A percentile compares a stretch with the other conserved stretches of the same genome.
Conservation (phyloP, 805 yeast genomes). For the Metschnikowia henanensis region DNA sequence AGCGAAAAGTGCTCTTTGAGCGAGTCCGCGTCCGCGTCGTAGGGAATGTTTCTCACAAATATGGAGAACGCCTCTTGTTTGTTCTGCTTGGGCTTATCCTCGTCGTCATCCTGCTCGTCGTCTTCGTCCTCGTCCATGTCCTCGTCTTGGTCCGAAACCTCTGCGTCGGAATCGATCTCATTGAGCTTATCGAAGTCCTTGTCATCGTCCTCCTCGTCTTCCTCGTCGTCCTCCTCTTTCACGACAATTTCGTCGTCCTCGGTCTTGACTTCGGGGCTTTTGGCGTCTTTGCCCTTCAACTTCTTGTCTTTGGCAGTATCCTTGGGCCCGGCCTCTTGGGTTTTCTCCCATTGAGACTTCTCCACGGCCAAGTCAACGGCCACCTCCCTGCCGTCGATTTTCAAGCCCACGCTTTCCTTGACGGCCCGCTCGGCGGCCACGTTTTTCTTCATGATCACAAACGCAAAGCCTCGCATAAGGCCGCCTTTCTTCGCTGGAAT, state of each 20-base stretch:
- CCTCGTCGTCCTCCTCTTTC: slow-evolving; percentile 37
- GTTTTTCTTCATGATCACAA: slow-evolving; percentile 83
- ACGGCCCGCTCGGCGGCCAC: slow-evolving; percentile 79
- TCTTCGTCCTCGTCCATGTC: slow-evolving; percentile 26
- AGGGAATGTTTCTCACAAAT: slow-evolving; percentile 92
- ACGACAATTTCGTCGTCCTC: slow-evolving; percentile 32
- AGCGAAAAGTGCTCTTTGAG: slow-evolving; percentile 74
- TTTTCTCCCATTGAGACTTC: slow-evolving; percentile 76
- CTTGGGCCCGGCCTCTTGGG: slow-evolving; percentile 30
- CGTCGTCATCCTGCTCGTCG: slow-evolving; percentile 21
- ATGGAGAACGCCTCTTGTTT: slow-evolving; percentile 70
- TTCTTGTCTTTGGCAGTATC: slow-evolving; percentile 27
- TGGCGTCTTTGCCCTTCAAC: slow-evolving; percentile 40
- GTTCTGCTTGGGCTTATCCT: slow-evolving; percentile 45
- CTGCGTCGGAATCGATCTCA: slow-evolving; percentile 9
- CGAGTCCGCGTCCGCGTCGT: slow-evolving; percentile 84
- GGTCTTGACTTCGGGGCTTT: slow-evolving; percentile 25
- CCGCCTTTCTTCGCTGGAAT: slow-evolving; percentile 90
- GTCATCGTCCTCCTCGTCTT: slow-evolving; percentile 24
- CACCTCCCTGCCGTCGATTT: slow-evolving; percentile 87
- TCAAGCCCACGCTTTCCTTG: slow-evolving; percentile 68
- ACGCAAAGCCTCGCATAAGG: slow-evolving; percentile 91
- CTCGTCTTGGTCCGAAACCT: slow-evolving; percentile 27
- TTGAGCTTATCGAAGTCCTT: slow-evolving; percentile 25
- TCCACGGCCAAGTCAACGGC: slow-evolving; percentile 94